Conservation (phyloP, 805 yeast genomes). For the Diddensiella santjacobensis region DNA sequence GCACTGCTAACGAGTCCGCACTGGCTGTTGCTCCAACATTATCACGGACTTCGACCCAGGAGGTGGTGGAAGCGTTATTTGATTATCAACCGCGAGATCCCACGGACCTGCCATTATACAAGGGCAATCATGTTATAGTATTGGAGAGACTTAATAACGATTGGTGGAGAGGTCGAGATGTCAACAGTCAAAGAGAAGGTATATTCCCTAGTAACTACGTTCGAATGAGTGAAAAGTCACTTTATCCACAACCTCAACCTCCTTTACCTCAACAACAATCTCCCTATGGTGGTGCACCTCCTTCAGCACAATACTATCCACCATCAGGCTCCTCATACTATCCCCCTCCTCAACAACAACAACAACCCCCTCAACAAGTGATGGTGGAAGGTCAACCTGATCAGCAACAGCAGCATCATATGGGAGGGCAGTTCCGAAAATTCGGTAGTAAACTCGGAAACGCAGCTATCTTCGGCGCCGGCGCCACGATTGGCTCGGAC, state of each 20-base stretch:
- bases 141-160: conserved; percentile 71
- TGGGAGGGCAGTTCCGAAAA: conserved; percentile 38
- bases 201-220: conserved; percentile 92
- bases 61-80: conserved; percentile 62
- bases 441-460: conserved; percentile 81
- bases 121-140: conserved; percentile 68
- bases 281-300: conserved; percentile 16
- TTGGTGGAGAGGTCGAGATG: conserved; percentile 81
- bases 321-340: conserved; percentile 44
- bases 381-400: conserved; percentile 10
- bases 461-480: conserved; percentile 95
- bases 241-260: conserved; percentile 13
- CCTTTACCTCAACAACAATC: conserved; percentile 14
- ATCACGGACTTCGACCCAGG: conserved; percentile 23
- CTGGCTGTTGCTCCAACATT: conserved; percentile 24
- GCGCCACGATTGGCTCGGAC: conserved; percentile 88
- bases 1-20: conserved; percentile 24
- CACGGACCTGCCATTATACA: conserved; percentile 62
- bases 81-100: conserved; percentile 70
- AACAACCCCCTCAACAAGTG: conserved; percentile 17
- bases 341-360: conserved; percentile 26
- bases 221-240: conserved; percentile 20
- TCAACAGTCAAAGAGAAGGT: conserved; percentile 53
- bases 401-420: conserved; percentile 17
- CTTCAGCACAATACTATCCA: conserved; percentile 35